Evolutionary conservation across 1,284 basidiomycete genomes (phyloP), one percentile per base, ranked within the genome.

Genomic region (Sporisorium exsertum): DNA sequence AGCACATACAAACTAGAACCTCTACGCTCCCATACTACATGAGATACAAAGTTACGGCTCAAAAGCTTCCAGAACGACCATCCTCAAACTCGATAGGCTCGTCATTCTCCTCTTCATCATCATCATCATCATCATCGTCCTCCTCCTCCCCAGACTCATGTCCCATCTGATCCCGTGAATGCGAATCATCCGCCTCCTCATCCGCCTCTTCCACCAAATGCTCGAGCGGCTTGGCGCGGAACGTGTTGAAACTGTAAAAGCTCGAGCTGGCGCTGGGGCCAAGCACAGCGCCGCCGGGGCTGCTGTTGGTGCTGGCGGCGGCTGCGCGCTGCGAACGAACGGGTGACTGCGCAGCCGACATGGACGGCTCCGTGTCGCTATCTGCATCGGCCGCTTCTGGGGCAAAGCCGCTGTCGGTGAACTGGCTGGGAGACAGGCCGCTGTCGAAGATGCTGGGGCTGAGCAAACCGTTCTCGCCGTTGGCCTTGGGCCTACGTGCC

Each of bases 281-380:
- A 2, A 40, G 20, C 9, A 45, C 56, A n/a, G 4, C 40, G 40
- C 40, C 40, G 40, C n/a, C n/a, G 20, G 52, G 42, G 27, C 56
- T 57, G 43, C 12, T 29, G 43, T 37, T 49, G 29, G 12, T 47
- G 51, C 49, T 60, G 5, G 53, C 26, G 12, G 49, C 35, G 15
- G 56, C 16, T 18, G 37, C 42, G 16, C 54, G 61, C 54, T 66
- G 64, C 45, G 58, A 59, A 18, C 72, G 65, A 24, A 49, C 56
- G 13, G 63, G 67, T 37, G 58, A 62, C 29, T 55, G 42, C 2
- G 27, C 54, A 9, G 55, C 54, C 32, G 66, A 62, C 57, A 67
- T 61, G 9, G 62, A 54, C 3, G 74, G 74, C 54, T 77, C 74
- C 16, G 66, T 77, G 47, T 77, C 74, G 58, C 70, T 77, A 35